Evolutionary conservation across 2,329 filamentous ascomycete species (phyloP).

Genomic region (Polytolypa hystricis): DNA sequence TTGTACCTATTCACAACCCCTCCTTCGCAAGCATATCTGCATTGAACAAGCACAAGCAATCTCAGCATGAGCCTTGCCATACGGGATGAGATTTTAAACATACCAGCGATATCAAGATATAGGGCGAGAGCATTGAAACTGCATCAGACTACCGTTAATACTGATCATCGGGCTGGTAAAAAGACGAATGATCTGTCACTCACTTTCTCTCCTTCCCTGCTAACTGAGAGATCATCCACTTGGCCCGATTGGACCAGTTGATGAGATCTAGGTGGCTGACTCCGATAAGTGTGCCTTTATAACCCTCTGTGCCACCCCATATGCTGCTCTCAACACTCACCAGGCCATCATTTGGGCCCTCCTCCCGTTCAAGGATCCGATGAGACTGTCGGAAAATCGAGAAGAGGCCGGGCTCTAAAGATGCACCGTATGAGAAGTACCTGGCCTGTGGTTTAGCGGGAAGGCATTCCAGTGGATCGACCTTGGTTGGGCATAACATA

Average conservation of each 20-base stretch:
- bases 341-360: slow-evolving; percentile 53
- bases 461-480: not conserved
- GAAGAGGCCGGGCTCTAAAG: slow-evolving; percentile 43
- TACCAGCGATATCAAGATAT: slow-evolving; percentile 55
- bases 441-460: slow-evolving; percentile 16
- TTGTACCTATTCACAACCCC: slow-evolving; percentile 38
- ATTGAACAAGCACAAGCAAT: not conserved
- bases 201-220: slow-evolving; percentile 46
- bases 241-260: slow-evolving; percentile 54
- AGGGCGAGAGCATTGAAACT: slow-evolving; percentile 55
- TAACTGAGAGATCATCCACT: slow-evolving; percentile 47
- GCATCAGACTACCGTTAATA: slow-evolving; percentile 8
- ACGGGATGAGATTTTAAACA: slow-evolving; percentile 12
- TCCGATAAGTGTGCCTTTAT: slow-evolving; percentile 52
- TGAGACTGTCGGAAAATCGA: slow-evolving; percentile 49
- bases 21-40: slow-evolving; percentile 59
- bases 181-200: slow-evolving; percentile 12
- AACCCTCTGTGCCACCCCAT: slow-evolving; percentile 45
- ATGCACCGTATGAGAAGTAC: slow-evolving; percentile 55
- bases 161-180: not conserved
- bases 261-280: slow-evolving; percentile 55
- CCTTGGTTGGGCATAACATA: slow-evolving; percentile 16
- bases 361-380: slow-evolving; percentile 40
- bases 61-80: slow-evolving; percentile 4
- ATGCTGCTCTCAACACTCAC: slow-evolving; percentile 48